Evolutionary conservation across 2,329 filamentous ascomycete genomes (phyloP).

Genomic region (Rhynchosporium graminicola): DNA sequence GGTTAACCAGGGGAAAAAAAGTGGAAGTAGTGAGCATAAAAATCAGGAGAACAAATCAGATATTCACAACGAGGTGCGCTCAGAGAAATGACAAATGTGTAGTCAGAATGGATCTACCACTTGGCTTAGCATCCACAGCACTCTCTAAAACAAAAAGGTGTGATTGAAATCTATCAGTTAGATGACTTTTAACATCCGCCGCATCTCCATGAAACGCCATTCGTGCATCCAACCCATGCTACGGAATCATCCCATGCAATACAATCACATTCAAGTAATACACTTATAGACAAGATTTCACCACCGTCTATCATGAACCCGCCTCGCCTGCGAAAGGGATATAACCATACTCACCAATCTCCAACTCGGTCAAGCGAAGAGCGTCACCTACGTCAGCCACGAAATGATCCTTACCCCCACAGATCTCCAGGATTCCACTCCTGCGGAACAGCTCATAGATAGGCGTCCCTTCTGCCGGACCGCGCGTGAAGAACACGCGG

Average conservation of each 20-base stretch:
- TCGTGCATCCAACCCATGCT: constrained; percentile 20
- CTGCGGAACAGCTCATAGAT: constrained; percentile 68
- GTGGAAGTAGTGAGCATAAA: neutral
- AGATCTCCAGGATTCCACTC: constrained; percentile 82
- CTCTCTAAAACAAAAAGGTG: neutral
- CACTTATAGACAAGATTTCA: neutral
- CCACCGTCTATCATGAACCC: constrained; percentile 23
- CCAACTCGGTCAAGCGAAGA: constrained; percentile 74
- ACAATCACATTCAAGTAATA: neutral
- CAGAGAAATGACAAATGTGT: neutral
- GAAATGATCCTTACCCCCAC: constrained; percentile 77
- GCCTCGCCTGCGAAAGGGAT: constrained; percentile 31
- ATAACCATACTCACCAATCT: constrained; percentile 42
- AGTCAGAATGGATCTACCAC: neutral
- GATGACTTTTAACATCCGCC: neutral
- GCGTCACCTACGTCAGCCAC: constrained; percentile 84
- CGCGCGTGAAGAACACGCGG: constrained; percentile 70
- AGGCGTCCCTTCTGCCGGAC: constrained; percentile 43
- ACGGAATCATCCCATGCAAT: constrained; percentile 10
- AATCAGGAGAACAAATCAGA: too few species aligned
- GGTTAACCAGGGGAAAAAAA: neutral
- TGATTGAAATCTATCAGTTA: neutral
- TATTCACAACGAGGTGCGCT: too few species aligned
- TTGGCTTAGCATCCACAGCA: neutral
- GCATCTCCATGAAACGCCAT: constrained; percentile 18